These are phyloP conservation scores for Candida arabinofermentans DNA, from an alignment of 805 yeast species.

Conservation along the genomic window DNA sequence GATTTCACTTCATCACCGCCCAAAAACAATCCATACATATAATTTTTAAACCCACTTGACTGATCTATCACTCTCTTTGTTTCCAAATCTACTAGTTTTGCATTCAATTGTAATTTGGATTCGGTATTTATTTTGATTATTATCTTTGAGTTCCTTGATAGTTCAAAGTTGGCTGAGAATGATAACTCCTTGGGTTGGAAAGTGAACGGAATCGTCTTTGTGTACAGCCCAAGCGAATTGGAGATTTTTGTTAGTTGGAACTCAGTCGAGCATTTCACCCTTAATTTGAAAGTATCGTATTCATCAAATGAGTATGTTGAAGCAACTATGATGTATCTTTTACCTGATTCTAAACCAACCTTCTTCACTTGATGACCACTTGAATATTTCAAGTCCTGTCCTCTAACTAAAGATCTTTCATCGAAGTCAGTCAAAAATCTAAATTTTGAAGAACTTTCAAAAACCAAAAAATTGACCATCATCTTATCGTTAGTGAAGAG, in stretches of 20 bases:
- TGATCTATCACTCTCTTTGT: not conserved
- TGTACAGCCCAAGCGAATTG: constrained; percentile 11
- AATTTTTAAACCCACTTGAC: not conserved
- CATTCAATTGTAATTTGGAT: not conserved
- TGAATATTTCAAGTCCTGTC: constrained; percentile 33
- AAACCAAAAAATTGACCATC: constrained; percentile 40
- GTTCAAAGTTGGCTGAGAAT: constrained; percentile 1
- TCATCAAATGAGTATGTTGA: constrained; percentile 41
- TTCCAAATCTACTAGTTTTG: not conserved
- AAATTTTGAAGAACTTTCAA: constrained; percentile 33
- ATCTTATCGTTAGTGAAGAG: constrained; percentile 23
- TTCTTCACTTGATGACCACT: constrained; percentile 21
- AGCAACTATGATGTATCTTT: constrained; percentile 40
- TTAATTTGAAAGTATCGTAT: constrained; percentile 29
- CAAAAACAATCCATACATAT: constrained; percentile 2
- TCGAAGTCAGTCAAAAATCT: constrained; percentile 25
- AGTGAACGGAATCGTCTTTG: not conserved
- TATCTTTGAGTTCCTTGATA: constrained; percentile 7
- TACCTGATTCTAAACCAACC: constrained; percentile 28
- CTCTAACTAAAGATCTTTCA: constrained; percentile 26
- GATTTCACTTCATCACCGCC: constrained; percentile 1
- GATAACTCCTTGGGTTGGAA: not conserved
- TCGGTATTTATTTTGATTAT: constrained; percentile 1
- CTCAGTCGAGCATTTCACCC: constrained; percentile 22
- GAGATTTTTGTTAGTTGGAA: constrained; percentile 7